Base-by-base conservation (phyloP, 2,329 filamentous ascomycete genomes). In the Scytalidium lignicola region DNA sequence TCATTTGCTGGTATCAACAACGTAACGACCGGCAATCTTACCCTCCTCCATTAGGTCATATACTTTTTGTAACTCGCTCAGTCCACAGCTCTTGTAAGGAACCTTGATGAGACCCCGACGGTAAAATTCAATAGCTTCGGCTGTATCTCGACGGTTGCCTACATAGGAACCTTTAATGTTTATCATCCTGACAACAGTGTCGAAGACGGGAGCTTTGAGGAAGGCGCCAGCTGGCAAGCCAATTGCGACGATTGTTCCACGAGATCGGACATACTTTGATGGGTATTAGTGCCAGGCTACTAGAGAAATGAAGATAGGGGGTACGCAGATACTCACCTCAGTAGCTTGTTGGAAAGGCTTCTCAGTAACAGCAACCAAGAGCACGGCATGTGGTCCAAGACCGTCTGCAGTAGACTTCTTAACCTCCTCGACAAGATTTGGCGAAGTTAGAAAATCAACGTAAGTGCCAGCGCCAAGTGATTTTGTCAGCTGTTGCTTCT, bases 271-370 rank as follows among this genome's bases (percentile, higher is more conserved):
- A 70, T 96, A 96, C 70, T 80, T n/a, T n/a, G n/a, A 29, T 19
- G n/a, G n/a, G 12, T 46, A 46, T 50, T 40, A 51, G 46, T 54
- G 60, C 53, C 50, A 65, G 62, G 62, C 78, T n/a, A n/a, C 10
- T 6, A 26, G 23, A 26, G 23, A 10, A 26, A 26, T 26, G 23
- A 6, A 26, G 10, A 26, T 5, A 26, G 10, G 23, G 23, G 23
- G 23, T 26, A 26, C 17, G 7, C 32, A 21, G n/a, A 20, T 32
- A 48, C 46, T 44, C 52, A 56, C 53, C 52, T 64, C 84, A 43
- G 88, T 83, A 40, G 92, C 92, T 74, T 96, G 91, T 74, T 96
- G 90, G 83, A 96, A 96, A 47, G 92, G 92, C 75, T 86, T 89
- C 79, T 96, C 91, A 60, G 76, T 80, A 46, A 89, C 90, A 53